Conservation (phyloP, 108 stramenopile genomes). For the Cyclotella sp. region DNA sequence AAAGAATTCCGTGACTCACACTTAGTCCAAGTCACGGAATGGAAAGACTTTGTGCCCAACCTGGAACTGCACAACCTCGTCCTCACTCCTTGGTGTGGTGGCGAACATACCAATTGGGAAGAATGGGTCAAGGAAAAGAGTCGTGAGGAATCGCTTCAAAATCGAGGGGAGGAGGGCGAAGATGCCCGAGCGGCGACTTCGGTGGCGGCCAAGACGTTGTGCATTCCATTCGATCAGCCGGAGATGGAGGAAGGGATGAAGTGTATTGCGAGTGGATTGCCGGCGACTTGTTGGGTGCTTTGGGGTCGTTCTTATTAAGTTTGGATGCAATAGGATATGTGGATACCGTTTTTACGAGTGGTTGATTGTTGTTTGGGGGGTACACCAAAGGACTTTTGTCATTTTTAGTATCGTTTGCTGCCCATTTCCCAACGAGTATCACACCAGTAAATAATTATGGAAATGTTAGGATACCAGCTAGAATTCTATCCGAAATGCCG, state of each 20-base stretch:
- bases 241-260: conserved; percentile 94
- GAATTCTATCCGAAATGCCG: too few relatives aligned
- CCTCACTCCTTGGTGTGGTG: conserved; percentile 97
- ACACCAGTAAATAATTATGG: too few relatives aligned
- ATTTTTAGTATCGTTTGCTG: too few relatives aligned
- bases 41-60: conserved; percentile 98
- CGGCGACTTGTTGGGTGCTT: conserved; percentile 97
- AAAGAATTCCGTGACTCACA: conserved; percentile 90
- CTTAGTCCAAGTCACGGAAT: conserved; percentile 92
- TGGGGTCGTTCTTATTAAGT: conserved; percentile 98
- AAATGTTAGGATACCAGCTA: too few relatives aligned
- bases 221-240: conserved; percentile 98
- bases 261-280: conserved; percentile 97
- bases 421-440: too few relatives aligned
- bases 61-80: conserved; percentile 95
- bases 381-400: too few relatives aligned
- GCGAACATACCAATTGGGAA: conserved; percentile 93
- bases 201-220: conserved; percentile 98
- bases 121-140: conserved; percentile 98
- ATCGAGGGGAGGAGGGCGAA: conserved; percentile 76
- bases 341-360: too few relatives aligned
- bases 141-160: conserved; percentile 85
- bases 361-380: too few relatives aligned
- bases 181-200: conserved; percentile 92
- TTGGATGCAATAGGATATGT: too few relatives aligned